Conservation (phyloP, 2,329 filamentous ascomycete species). For the Stenocarpella maydis region DNA sequence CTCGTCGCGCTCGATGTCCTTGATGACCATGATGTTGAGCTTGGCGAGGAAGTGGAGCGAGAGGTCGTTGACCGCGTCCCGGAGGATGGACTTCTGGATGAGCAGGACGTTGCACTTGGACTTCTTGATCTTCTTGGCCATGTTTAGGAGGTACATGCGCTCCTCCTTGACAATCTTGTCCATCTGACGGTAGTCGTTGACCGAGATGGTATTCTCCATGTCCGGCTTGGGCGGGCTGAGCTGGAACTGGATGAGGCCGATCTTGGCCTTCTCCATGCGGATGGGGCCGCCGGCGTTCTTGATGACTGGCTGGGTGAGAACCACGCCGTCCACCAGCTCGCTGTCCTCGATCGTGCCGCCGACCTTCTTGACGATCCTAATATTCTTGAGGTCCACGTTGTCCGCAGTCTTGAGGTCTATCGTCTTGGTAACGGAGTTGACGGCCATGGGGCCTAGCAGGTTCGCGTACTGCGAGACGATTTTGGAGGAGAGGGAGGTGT, state of each 20-base stretch:
- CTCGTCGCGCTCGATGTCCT: constrained; percentile 98
- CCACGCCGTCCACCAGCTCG: constrained; percentile 93
- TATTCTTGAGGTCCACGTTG: constrained; percentile 96
- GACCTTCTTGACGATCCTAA: constrained; percentile 96
- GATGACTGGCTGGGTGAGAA: constrained; percentile 89
- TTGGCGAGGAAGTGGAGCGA: constrained; percentile 98
- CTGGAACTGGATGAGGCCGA: constrained; percentile 98
- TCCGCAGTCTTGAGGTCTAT: constrained; percentile 96
- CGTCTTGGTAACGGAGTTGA: constrained; percentile 93
- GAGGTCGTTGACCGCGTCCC: constrained; percentile 97
- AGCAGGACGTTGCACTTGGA: constrained; percentile 98
- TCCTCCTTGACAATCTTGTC: constrained; percentile 99
- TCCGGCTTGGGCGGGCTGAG: constrained; percentile 98
- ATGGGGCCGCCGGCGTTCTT: constrained; percentile 92
- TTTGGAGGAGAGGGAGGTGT: constrained; percentile 96
- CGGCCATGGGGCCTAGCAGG: constrained; percentile 94
- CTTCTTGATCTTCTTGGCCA: constrained; percentile 99
- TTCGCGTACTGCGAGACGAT: constrained; percentile 98
- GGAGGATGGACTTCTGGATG: constrained; percentile 97
- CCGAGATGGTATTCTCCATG: constrained; percentile 99
- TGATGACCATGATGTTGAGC: constrained; percentile 92
- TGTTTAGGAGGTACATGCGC: constrained; percentile 95
- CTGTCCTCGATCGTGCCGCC: constrained; percentile 98
- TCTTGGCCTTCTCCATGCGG: constrained; percentile 96
- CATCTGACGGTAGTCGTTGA: constrained; percentile 99